Conservation (phyloP, 2,329 filamentous ascomycete genomes). For the Huntiella moniliformis region DNA sequence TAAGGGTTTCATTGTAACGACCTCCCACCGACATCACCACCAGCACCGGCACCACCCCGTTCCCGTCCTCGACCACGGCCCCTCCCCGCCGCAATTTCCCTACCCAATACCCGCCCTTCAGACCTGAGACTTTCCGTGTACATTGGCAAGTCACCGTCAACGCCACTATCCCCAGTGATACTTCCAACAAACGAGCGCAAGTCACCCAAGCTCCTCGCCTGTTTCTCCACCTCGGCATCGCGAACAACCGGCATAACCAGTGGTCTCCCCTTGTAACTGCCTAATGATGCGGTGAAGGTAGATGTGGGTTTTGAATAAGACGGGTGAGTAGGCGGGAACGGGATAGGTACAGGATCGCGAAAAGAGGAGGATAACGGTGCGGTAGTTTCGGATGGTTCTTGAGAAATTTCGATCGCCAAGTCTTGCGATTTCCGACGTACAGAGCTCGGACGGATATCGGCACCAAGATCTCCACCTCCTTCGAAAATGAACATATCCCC, state of each 20-base stretch:
- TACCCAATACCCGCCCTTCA: not conserved
- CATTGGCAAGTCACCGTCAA: conserved; percentile 27
- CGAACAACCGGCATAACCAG: conserved; percentile 34
- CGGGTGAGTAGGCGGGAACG: conserved; percentile 8
- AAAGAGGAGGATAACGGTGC: no score
- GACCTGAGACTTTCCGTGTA: not conserved
- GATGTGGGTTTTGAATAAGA: not conserved
- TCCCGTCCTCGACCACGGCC: conserved; percentile 9
- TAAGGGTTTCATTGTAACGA: no score
- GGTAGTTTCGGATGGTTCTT: no score
- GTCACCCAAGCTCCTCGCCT: conserved; percentile 29
- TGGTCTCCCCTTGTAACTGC: conserved; percentile 35
- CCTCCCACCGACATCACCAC: no score
- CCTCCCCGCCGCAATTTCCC: not conserved
- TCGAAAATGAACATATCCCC: conserved; percentile 31
- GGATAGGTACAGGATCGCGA: not conserved
- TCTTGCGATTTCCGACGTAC: no score
- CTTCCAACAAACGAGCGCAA: conserved; percentile 34
- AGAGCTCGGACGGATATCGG: no score
- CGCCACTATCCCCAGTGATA: conserved; percentile 30
- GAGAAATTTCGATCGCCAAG: no score
- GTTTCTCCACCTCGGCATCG: conserved; percentile 28
- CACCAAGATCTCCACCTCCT: conserved; percentile 15
- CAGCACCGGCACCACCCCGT: conserved; percentile 17
- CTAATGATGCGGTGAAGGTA: conserved; percentile 23